Conservation (phyloP, 2,329 filamentous ascomycete species). For the Fusarium beomiforme region DNA sequence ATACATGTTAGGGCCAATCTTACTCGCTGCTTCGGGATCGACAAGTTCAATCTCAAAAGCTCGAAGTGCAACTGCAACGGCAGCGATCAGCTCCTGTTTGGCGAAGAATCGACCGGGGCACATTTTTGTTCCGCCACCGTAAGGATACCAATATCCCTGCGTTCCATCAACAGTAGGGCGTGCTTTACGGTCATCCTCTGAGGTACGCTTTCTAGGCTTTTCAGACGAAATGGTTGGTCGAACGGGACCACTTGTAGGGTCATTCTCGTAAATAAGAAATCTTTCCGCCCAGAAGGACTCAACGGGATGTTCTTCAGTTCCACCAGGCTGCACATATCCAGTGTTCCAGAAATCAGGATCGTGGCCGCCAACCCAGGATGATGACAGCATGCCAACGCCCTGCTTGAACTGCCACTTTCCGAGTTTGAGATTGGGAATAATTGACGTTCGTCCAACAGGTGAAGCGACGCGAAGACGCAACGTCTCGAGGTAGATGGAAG, state of each 20-base stretch:
- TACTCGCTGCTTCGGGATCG: conserved; percentile 5
- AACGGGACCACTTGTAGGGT: conserved; percentile 34
- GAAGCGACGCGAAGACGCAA: conserved; percentile 43
- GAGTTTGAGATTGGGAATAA: conserved; percentile 34
- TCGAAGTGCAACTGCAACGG: conserved; percentile 44
- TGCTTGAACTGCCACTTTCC: conserved; percentile 30
- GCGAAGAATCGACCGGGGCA: conserved; percentile 51
- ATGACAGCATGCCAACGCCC: conserved; percentile 23
- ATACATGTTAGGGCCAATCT: conserved; percentile 28
- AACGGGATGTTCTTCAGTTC: conserved; percentile 19
- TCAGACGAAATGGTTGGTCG: not conserved
- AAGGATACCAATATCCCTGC: conserved; percentile 48
- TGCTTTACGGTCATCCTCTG: conserved; percentile 17
- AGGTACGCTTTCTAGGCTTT: not conserved
- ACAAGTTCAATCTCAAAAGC: conserved; percentile 47
- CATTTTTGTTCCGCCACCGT: conserved; percentile 46
- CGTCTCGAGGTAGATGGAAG: conserved; percentile 50
- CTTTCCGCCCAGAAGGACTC: conserved; percentile 39
- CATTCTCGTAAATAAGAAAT: conserved; percentile 31
- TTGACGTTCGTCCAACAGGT: conserved; percentile 33
- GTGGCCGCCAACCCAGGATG: conserved; percentile 20
- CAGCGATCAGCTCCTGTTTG: conserved; percentile 47
- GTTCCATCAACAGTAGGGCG: conserved; percentile 29
- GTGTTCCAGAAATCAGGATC: conserved; percentile 35
- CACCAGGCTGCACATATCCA: not conserved